phyloP scores from a whole-genome alignment of 2,329 filamentous ascomycete species.

The Penicillium sp. region DNA sequence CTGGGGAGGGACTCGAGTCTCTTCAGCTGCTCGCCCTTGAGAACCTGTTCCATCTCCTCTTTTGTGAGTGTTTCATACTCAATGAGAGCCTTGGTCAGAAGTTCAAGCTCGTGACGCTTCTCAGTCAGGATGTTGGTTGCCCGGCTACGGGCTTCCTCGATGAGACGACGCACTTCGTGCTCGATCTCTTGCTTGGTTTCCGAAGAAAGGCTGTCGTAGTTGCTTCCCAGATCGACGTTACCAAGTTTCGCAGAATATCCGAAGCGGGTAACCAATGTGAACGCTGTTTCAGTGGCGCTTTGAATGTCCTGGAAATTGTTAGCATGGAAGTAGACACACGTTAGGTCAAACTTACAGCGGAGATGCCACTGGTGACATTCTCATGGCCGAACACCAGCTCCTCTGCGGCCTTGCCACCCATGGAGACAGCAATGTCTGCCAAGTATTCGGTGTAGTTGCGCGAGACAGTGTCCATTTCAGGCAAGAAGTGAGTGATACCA shows the following conservation, averaged over 20 bases:
- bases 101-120: conserved; percentile 81
- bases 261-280: conserved; percentile 82
- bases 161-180: conserved; percentile 77
- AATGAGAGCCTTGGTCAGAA: conserved; percentile 83
- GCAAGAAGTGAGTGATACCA: conserved; percentile 84
- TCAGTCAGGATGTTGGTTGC: conserved; percentile 70
- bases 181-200: conserved; percentile 88
- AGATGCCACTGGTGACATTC: conserved; percentile 86
- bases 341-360: conserved; percentile 60
- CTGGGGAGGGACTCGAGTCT: conserved; percentile 60
- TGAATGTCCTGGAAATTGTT: conserved; percentile 68
- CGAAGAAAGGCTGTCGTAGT: conserved; percentile 79
- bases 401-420: conserved; percentile 85
- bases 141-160: conserved; percentile 78
- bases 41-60: conserved; percentile 86
- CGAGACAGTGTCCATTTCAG: conserved; percentile 90
- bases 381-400: conserved; percentile 91
- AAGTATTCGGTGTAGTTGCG: conserved; percentile 82
- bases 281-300: conserved; percentile 77
- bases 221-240: conserved; percentile 81
- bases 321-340: conserved; percentile 7
- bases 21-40: conserved; percentile 79
- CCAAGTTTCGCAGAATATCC: conserved; percentile 89
- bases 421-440: conserved; percentile 74
- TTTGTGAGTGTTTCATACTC: conserved; percentile 92